Base-by-base conservation (phyloP, 2,329 filamentous ascomycete genomes). In the Ophiostoma sp. region DNA sequence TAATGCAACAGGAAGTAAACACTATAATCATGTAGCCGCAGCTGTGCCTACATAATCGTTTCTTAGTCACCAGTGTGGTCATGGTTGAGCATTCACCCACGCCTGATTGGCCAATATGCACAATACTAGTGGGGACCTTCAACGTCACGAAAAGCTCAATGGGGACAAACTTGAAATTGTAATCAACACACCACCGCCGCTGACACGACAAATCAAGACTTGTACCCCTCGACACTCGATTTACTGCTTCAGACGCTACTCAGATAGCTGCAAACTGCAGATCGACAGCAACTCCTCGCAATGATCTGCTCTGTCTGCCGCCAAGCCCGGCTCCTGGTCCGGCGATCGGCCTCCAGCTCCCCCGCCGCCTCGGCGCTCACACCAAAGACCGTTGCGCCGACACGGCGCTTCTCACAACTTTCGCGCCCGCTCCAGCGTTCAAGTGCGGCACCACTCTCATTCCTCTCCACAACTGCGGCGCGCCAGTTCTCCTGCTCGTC, bases 241-340 rank as follows among this genome's bases (percentile, higher is more conserved):
- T 27, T 12, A 27, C 27, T 27, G 27, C 27, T 27, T 27, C 27
- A 27, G 2, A 27, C 27, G 27, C 27, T 27, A 27, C 27, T 27
- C 2, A 27, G 27, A 27, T 27, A 27, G 27, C 6, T 8, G 2
- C 27, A 36, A 58, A 36, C 18, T 4, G 27, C 27, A 40, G 8
- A 41, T 8, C 16, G 8, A 8, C 36, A 12, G 5, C 36, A 12
- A 1, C 11, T 14, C 4, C 14, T 12, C 38, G 41, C 7, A 40
- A 66, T 69, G 65, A 64, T 69, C 27, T 69, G 68, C 41, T 69
- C 68, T 9, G 68, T 58, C 27, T 69, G 68, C 60, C 68, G 67
- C 45, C 64, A 66, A n/a, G 67, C 67, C 45, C 67, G 68, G 55
- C 58, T 64, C 44, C 65, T 66, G 65, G 64, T 66, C 47, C 55